Percentiles rank a stretch among this genome's conserved stretches.
These are phyloP conservation scores for Cercophora sp. DNA, from an alignment of 495 filamentous ascomycete genomes.

Conservation along the genomic window DNA sequence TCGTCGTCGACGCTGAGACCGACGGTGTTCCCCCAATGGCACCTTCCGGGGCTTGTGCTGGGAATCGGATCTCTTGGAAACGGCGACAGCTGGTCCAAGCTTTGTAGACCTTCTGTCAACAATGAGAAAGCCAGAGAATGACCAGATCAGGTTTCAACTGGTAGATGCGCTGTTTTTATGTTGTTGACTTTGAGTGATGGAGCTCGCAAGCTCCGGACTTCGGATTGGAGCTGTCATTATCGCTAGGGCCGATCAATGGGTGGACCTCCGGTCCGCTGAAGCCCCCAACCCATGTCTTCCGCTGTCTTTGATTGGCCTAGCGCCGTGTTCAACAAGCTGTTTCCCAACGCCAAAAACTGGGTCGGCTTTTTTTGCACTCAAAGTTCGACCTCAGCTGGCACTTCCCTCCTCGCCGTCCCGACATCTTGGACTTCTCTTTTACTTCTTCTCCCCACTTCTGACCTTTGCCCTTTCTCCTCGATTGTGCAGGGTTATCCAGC, in stretches of 20 bases:
- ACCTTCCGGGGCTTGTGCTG: too few species aligned
- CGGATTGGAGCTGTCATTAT: neutral
- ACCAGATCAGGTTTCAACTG: too few species aligned
- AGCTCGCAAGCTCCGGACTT: neutral
- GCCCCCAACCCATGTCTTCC: slow-evolving; percentile 4
- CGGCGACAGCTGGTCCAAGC: too few species aligned
- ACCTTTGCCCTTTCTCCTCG: slow-evolving; percentile 1
- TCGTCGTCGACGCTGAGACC: too few species aligned
- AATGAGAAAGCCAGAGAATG: too few species aligned
- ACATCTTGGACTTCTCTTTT: neutral
- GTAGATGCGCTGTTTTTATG: too few species aligned
- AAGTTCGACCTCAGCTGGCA: neutral
- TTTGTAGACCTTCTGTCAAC: too few species aligned
- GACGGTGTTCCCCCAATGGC: too few species aligned
- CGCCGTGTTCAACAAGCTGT: slow-evolving; percentile 12
- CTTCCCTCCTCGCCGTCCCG: too few species aligned
- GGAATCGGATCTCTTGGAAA: too few species aligned
- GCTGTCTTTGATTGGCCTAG: slow-evolving; percentile 6
- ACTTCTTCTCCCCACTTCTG: neutral
- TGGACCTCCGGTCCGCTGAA: slow-evolving; percentile 1
- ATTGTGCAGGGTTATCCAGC: neutral
- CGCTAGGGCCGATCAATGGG: slow-evolving; percentile 3
- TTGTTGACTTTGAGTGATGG: neutral
- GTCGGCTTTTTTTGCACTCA: slow-evolving; percentile 10
- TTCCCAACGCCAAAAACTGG: slow-evolving; percentile 10